Conservation (phyloP, 108 stramenopile species). For the Stephanodiscus minutulus region DNA sequence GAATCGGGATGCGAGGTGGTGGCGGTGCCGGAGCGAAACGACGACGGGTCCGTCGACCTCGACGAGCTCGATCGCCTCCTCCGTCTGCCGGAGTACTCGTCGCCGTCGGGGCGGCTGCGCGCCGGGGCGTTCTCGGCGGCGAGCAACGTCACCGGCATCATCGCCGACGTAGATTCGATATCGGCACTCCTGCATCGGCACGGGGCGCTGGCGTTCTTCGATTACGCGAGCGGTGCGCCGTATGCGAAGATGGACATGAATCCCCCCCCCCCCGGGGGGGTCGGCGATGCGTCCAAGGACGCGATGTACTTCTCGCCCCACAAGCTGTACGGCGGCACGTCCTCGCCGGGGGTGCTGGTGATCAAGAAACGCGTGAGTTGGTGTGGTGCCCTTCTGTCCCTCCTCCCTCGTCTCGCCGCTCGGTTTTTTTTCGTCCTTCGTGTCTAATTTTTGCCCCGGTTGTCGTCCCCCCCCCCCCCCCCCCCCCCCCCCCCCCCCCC, state of each 20-base stretch:
- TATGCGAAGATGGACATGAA: constrained; percentile 93
- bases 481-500: too few relatives aligned
- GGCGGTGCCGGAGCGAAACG: constrained; percentile 54
- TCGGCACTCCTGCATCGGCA: constrained; percentile 79
- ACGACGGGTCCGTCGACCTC: constrained; percentile 64
- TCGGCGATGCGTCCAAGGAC: constrained; percentile 69
- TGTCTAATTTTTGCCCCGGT: too few relatives aligned
- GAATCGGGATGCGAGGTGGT: constrained; percentile 87
- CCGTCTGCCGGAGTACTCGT: constrained; percentile 34
- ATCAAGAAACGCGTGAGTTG: constrained; percentile 68
- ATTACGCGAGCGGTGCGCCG: constrained; percentile 97
- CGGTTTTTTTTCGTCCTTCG: too few relatives aligned
- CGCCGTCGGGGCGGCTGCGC: constrained; percentile 48
- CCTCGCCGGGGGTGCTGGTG: constrained; percentile 91
- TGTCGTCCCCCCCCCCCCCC: too few relatives aligned
- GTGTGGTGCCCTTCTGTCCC: background rate
- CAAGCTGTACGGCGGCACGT: constrained; percentile 80
- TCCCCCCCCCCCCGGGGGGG: constrained; percentile 58
- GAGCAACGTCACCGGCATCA: constrained; percentile 92
- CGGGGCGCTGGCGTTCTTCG: constrained; percentile 91
- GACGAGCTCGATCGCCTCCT: constrained; percentile 74
- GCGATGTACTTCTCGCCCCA: constrained; percentile 86
- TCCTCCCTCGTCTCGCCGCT: too few relatives aligned
- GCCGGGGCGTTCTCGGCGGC: constrained; percentile 93
- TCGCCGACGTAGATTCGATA: constrained; percentile 84